Evolutionary conservation across 106 monocot species (phyloP).

Genomic region (Dendrobium officinale): DNA sequence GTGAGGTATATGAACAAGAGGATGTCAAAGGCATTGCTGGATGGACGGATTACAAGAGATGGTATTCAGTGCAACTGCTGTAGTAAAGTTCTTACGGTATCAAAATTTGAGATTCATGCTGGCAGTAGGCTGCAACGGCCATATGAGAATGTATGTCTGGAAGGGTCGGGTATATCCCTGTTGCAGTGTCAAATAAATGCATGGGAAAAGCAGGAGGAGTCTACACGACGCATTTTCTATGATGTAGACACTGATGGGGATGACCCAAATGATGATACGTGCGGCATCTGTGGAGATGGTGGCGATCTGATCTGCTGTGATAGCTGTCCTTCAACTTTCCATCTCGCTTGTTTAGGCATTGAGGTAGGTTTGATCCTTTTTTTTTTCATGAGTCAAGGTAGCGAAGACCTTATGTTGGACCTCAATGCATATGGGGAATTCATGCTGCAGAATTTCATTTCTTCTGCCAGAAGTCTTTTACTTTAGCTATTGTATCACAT

Average conservation of each 20-base stretch:
- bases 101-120: constrained; percentile 80
- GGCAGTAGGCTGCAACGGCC: constrained; percentile 65
- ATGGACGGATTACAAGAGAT: constrained; percentile 57
- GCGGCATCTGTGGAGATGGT: constrained; percentile 86
- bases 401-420: not conserved
- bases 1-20: constrained; percentile 61
- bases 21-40: constrained; percentile 13
- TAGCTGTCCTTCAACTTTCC: constrained; percentile 82
- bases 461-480: not conserved
- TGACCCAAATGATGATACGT: constrained; percentile 91
- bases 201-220: constrained; percentile 56
- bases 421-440: not conserved
- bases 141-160: constrained; percentile 55
- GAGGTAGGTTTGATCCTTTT: constrained; percentile 34
- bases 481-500: not conserved
- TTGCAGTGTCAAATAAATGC: constrained; percentile 59
- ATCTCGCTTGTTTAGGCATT: constrained; percentile 65
- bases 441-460: not conserved
- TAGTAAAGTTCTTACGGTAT: constrained; percentile 45
- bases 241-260: constrained; percentile 31
- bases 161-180: constrained; percentile 36
- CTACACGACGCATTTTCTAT: constrained; percentile 31
- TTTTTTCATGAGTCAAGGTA: not conserved
- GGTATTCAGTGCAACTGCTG: constrained; percentile 83
- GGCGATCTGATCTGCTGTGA: constrained; percentile 89